Percentiles rank a stretch among this genome's conserved stretches.
Conservation (phyloP, 164 flowering plant species). For the Chloranthus sessilifolius region DNA sequence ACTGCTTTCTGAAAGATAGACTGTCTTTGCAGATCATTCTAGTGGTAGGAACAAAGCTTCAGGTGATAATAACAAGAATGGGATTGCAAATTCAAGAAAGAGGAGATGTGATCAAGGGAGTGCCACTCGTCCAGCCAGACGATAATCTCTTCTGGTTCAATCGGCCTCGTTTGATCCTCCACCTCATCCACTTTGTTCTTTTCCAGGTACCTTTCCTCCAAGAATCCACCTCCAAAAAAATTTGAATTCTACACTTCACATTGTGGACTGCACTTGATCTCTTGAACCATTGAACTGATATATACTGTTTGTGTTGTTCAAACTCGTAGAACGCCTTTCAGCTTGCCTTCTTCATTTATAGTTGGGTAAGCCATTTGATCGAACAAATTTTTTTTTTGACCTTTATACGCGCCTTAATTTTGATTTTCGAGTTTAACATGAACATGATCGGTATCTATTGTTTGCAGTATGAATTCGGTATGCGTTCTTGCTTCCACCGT, state of each 20-base stretch:
- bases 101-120: conserved; percentile 35
- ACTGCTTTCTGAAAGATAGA: too few species aligned
- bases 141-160: conserved; percentile 47
- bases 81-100: conserved; percentile 33
- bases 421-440: too few species aligned
- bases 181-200: conserved; percentile 40
- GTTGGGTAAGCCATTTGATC: conserved; percentile 69
- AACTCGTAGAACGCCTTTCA: conserved; percentile 36
- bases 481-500: conserved; percentile 55
- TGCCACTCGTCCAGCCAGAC: conserved; percentile 34
- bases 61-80: conserved; percentile 20
- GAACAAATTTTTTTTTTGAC: too few species aligned
- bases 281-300: too few species aligned
- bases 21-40: too few species aligned
- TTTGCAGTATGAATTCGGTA: conserved; percentile 58
- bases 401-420: too few species aligned
- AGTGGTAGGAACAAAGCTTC: background rate
- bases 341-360: conserved; percentile 65
- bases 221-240: too few species aligned
- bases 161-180: conserved; percentile 32
- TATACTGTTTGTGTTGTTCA: too few species aligned
- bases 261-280: too few species aligned
- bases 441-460: too few species aligned
- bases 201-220: too few species aligned
- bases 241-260: too few species aligned